Conservation (phyloP, 306 rosid genomes). For the Prunus padus region DNA sequence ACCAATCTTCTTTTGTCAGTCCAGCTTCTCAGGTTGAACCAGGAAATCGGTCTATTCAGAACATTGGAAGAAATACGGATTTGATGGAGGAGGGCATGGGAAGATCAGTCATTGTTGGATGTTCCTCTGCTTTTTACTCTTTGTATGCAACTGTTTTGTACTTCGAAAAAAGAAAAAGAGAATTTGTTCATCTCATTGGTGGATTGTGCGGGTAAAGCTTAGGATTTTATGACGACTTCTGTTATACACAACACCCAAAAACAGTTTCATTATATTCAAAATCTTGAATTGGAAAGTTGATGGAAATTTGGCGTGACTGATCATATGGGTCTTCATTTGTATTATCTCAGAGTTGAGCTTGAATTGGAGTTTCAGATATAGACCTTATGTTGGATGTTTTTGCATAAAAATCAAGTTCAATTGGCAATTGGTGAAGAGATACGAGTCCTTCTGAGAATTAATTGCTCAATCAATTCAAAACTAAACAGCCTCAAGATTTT, state of each 20-base stretch:
- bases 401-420: no score
- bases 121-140: background rate
- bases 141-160: conserved; percentile 6
- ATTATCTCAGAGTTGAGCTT: no score
- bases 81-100: background rate
- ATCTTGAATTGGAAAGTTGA: no score
- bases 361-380: no score
- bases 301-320: no score
- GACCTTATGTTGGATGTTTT: no score
- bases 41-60: background rate
- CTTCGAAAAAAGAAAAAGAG: background rate
- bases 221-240: background rate
- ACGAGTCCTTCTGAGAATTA: no score
- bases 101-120: background rate
- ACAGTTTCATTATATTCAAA: background rate
- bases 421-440: no score
- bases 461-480: no score
- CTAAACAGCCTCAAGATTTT: no score
- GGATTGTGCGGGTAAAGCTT: background rate
- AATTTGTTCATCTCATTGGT: background rate
- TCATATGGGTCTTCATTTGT: no score
- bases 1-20: background rate
- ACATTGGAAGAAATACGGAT: background rate
- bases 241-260: background rate
- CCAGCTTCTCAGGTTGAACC: background rate